These are phyloP conservation scores for Trypanosoma rangeli DNA, from an alignment of 208 protist species.

Conservation along the genomic window DNA sequence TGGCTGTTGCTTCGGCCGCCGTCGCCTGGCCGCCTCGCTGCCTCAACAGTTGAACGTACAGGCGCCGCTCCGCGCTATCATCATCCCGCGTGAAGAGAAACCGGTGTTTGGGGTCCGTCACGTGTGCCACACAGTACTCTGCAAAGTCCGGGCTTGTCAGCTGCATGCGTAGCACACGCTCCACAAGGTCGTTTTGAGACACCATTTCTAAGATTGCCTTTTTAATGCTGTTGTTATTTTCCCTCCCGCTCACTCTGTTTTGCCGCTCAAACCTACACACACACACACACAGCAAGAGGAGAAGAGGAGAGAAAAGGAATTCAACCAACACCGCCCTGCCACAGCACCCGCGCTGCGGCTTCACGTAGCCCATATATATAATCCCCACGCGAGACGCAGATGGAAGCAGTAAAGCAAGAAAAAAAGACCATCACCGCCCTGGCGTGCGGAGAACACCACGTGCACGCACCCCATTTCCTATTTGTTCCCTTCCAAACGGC, in stretches of 20 bases:
- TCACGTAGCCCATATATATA: no score
- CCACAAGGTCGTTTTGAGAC: slow-evolving; percentile 14
- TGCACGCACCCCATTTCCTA: no score
- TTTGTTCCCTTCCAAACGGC: no score
- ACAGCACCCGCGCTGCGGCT: no score
- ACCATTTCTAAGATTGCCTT: neutral
- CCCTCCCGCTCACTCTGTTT: neutral
- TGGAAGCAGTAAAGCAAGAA: no score
- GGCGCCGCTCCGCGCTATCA: slow-evolving; percentile 14
- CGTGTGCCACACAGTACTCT: slow-evolving; percentile 43
- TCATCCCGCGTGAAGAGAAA: slow-evolving; percentile 39
- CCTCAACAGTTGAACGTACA: slow-evolving; percentile 21
- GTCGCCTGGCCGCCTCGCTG: neutral
- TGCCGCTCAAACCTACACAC: no score
- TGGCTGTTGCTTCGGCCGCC: neutral
- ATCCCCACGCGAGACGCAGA: no score
- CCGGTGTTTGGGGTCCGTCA: slow-evolving; percentile 31
- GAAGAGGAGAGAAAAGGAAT: no score
- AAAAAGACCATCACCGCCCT: no score
- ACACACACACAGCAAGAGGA: no score
- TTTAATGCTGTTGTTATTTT: neutral
- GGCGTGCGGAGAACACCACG: no score
- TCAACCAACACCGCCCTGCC: no score
- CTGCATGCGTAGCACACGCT: slow-evolving; percentile 34
- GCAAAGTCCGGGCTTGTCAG: slow-evolving; percentile 46